Percentiles rank a stretch among this genome's conserved stretches.
Evolutionary conservation across 2,329 filamentous ascomycete genomes (phyloP).

Genomic region (Fusarium sp.): DNA sequence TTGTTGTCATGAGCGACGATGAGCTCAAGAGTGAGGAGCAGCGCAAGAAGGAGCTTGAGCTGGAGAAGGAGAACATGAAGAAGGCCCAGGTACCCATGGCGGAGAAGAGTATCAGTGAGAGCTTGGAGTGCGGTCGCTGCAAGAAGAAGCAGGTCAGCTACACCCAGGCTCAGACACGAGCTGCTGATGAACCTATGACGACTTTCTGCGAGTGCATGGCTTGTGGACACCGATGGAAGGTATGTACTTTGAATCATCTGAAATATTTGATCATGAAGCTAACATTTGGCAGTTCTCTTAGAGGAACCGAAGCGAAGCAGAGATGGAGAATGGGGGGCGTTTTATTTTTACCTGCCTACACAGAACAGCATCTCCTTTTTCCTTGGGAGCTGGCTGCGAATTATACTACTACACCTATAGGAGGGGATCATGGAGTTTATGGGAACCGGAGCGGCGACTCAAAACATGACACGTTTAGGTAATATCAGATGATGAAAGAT

Average conservation of each 20-base stretch:
- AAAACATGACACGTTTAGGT: too few relatives aligned
- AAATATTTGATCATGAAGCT: background rate
- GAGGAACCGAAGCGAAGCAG: conserved; percentile 5
- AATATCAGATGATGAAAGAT: too few relatives aligned
- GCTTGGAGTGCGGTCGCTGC: conserved; percentile 90
- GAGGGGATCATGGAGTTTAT: conserved; percentile 41
- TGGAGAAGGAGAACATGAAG: conserved; percentile 95
- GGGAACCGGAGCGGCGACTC: too few relatives aligned
- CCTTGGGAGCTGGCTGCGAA: too few relatives aligned
- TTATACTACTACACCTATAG: conserved; percentile 6
- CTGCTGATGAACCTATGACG: conserved; percentile 93
- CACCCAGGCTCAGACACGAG: conserved; percentile 93
- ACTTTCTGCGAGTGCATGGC: conserved; percentile 79
- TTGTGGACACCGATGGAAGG: conserved; percentile 79
- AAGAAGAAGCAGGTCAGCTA: conserved; percentile 95
- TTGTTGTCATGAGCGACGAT: conserved; percentile 88
- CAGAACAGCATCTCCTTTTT: conserved; percentile 20
- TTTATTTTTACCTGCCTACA: conserved; percentile 40
- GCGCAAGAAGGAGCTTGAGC: conserved; percentile 77
- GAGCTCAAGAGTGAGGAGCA: conserved; percentile 91
- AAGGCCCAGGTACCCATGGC: conserved; percentile 94
- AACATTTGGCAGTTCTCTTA: conserved; percentile 41
- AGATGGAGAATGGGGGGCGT: conserved; percentile 12
- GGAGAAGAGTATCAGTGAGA: conserved; percentile 89
- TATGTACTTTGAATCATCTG: conserved; percentile 50